These are phyloP conservation scores for Citrus australasica DNA, from an alignment of 345 rosid genomes.

Conservation along the genomic window DNA sequence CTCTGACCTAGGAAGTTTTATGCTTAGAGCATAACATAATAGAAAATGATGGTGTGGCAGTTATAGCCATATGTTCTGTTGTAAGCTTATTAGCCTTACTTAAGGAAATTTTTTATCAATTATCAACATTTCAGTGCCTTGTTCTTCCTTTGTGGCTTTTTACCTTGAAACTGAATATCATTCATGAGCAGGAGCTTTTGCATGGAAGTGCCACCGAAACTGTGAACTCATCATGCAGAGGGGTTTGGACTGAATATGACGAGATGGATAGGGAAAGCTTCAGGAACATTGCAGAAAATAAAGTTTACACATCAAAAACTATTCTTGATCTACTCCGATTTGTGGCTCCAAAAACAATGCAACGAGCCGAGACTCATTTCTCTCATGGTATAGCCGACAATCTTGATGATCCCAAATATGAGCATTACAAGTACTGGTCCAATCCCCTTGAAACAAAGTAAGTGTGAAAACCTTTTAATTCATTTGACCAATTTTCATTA, in stretches of 20 bases:
- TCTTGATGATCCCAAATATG: conserved; percentile 59
- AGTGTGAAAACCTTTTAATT: conserved; percentile 6
- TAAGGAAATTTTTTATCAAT: neutral
- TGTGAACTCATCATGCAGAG: conserved; percentile 35
- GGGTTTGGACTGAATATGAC: conserved; percentile 59
- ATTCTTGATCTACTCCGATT: conserved; percentile 49
- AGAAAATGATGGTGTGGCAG: neutral
- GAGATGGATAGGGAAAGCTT: conserved; percentile 51
- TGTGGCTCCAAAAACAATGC: conserved; percentile 69
- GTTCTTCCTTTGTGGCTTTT: neutral
- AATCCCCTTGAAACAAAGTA: conserved; percentile 77
- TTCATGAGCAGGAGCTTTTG: conserved; percentile 27
- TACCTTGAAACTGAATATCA: neutral
- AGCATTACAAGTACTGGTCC: conserved; percentile 67
- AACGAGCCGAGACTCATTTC: conserved; percentile 63
- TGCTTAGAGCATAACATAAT: neutral
- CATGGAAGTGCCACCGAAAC: conserved; percentile 5
- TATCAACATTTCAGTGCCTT: neutral
- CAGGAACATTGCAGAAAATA: conserved; percentile 39
- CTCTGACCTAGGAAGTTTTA: neutral
- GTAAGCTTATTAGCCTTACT: neutral
- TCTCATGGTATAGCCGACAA: conserved; percentile 72
- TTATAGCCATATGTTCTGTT: neutral
- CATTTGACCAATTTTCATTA: neutral
- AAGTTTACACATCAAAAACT: conserved; percentile 49